Conservation (phyloP, 371 early-diverging fungal species). For the Rhizopus microsporus region DNA sequence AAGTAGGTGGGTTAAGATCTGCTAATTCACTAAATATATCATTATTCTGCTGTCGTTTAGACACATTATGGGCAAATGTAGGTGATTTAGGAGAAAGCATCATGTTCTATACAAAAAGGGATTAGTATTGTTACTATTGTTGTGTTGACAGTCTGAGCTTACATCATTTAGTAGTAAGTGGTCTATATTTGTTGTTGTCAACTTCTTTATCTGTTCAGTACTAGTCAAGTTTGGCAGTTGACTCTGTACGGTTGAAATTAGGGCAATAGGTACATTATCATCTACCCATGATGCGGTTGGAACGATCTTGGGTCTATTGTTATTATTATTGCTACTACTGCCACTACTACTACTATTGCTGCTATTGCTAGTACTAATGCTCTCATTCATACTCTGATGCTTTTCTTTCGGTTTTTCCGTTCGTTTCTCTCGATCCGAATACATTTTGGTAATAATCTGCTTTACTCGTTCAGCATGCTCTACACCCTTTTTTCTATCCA, state of each 20-base stretch:
- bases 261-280: constrained; percentile 30
- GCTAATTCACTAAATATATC: constrained; percentile 24
- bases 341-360: no score
- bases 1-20: constrained; percentile 6
- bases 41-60: constrained; percentile 3
- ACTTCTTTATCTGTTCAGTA: background rate
- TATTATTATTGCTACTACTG: background rate
- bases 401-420: background rate
- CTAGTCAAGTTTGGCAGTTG: background rate
- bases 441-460: constrained; percentile 24
- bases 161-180: constrained; percentile 17
- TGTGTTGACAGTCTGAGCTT: background rate
- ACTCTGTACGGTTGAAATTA: constrained; percentile 17
- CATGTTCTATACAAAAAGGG: background rate
- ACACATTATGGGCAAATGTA: constrained; percentile 2
- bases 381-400: constrained; percentile 1
- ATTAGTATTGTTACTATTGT: background rate
- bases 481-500: constrained; percentile 27
- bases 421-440: constrained; percentile 25
- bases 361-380: no score
- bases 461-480: constrained; percentile 33
- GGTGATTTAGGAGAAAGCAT: constrained; percentile 22
- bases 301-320: constrained; percentile 3
- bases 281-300: constrained; percentile 26
- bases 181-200: background rate